Base-by-base conservation (phyloP, 176 grass and related monocot genomes). In the Carex pumila region DNA sequence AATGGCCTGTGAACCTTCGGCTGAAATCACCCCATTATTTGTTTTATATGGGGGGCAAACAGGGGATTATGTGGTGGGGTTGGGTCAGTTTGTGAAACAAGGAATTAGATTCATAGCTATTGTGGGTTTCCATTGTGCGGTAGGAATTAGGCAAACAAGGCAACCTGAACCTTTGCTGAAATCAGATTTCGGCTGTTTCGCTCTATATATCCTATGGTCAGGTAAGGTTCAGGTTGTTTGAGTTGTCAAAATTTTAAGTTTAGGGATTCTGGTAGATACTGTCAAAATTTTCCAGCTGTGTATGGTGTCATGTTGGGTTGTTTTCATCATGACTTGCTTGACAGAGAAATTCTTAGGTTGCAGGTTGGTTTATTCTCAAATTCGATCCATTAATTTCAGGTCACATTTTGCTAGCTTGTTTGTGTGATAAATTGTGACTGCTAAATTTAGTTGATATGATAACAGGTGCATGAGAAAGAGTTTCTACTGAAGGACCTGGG, bases 381-480 rank as follows among this genome's bases (percentile, higher is more conserved):
- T 74, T 29, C 11, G 1, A 17, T 67, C 1, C 39, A 10, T 73
- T 73, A 47, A 71, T 22, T 74, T 74, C 43, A 21, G 19, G 39
- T 47, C 7, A 19, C 43, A 21, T 50, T 47, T 73, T 49, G 17
- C 13, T 47, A 45, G 34, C 13, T 50, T 50, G n/a, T 52, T 53
- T 50, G 3, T 74, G 6, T 14, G 18, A 73, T 14, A 52, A 55
- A 72, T 30, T 13, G 1, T 76, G 21, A 50, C 12, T 76, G 45
- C 81, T 92, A 84, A 76, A 36, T 21, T 47, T 59, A 83, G 41
- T 18, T 81, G 5, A 83, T 30, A 57, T 81, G 80, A 32, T 82
- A 10, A 32, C 88, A 99, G 93, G 88, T 88, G 36, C 69, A 56
- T 0, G 93, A 99, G 85, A 99, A 95, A 85, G 87, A 94, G 80